phyloP scores from a whole-genome alignment of 192 early-diverging fungal species.

The Backusella circina region DNA sequence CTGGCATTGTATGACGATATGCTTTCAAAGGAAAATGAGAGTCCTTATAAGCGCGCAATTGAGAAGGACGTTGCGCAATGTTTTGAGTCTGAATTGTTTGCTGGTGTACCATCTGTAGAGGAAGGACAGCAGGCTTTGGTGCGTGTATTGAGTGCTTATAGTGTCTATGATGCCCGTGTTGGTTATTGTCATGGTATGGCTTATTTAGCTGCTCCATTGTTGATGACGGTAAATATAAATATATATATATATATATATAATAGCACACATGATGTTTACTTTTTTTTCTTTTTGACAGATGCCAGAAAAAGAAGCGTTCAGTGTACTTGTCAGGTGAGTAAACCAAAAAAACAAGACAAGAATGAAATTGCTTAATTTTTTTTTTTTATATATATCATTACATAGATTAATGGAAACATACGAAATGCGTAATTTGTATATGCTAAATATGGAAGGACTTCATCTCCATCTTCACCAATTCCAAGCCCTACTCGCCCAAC shows the following conservation, averaged over 20 bases:
- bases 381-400: not conserved
- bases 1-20: slow-evolving; percentile 80
- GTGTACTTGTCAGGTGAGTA: slow-evolving; percentile 68
- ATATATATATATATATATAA: no score
- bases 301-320: slow-evolving; percentile 89
- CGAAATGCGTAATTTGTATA: slow-evolving; percentile 86
- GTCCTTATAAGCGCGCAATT: slow-evolving; percentile 81
- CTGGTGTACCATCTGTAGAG: slow-evolving; percentile 65
- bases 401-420: slow-evolving; percentile 83
- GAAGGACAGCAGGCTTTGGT: slow-evolving; percentile 79
- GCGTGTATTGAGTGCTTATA: slow-evolving; percentile 88
- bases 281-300: slow-evolving; percentile 51
- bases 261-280: not conserved
- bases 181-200: slow-evolving; percentile 95
- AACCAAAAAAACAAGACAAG: not conserved
- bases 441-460: slow-evolving; percentile 88
- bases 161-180: slow-evolving; percentile 85
- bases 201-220: slow-evolving; percentile 84
- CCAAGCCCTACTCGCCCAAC: slow-evolving; percentile 68
- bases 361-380: not conserved
- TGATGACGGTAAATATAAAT: slow-evolving; percentile 80
- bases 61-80: slow-evolving; percentile 84
- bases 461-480: slow-evolving; percentile 88
- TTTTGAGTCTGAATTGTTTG: slow-evolving; percentile 82
- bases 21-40: slow-evolving; percentile 42